Evolutionary conservation across 306 rosid species (phyloP), one percentile per base, ranked within the genome.

Genomic region (Cucurbita ficifolia): DNA sequence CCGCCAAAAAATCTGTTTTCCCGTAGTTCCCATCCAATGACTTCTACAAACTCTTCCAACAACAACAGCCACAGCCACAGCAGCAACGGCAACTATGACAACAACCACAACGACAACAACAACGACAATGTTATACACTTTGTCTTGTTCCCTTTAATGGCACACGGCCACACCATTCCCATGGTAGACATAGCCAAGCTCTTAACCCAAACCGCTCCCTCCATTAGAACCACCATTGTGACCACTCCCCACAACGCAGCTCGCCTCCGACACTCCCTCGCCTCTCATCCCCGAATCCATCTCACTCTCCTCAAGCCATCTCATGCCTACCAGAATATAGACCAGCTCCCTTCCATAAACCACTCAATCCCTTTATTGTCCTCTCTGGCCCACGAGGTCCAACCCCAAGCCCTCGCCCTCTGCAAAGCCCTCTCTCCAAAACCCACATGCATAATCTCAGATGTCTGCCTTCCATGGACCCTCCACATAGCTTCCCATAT

Each of bases 401-500:
- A 50, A 18, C 19, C 54, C 8, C 54, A 48, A 48, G 51, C 51
- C 17, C 51, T 48, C 54, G 18, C 54, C 19, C 54, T 50, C 18
- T 11, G 19, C 54, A 18, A 48, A 48, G 4, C 51, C 51, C 51
- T 48, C 18, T 4, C 56, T 21, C 22, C 21, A 0, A 49, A 49
- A 40, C 96, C 94, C 50, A 76, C 62, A 67, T 88, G 93, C 84
- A 79, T 90, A 3, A 56, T 86, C 45, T 78, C 88, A 0, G 90
- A 88, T 56, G 21, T 46, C 56, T 50, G 58, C 49, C 48, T 88
- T n/a, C 80, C 80, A 3, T 91, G 88, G 80, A 86, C 91, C 7
- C 60, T 86, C 54, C 36, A 79, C 38, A 78, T 91, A 21, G 86
- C 89, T 10, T 43, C 49, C 13, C 49, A 10, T 16, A 82, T 84